phyloP scores from a whole-genome alignment of 2,329 filamentous ascomycete species.

The Ophiocordyceps unilateralis region DNA sequence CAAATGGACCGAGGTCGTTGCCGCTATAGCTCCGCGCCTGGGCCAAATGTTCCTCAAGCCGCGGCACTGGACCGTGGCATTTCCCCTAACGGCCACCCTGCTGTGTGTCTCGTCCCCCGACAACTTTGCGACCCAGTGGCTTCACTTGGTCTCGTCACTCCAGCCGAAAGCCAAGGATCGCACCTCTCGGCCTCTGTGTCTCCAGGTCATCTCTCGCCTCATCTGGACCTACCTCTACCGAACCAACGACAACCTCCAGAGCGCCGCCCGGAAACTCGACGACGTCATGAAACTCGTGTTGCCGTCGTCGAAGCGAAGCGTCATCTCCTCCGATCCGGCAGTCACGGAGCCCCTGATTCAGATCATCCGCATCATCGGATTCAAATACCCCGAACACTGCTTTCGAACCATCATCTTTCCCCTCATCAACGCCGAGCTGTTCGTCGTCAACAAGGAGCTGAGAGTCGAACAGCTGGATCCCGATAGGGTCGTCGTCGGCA shows the following conservation, averaged over 20 bases:
- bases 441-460: constrained; percentile 56
- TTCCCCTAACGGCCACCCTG: constrained; percentile 72
- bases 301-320: constrained; percentile 60
- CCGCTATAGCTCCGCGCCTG: constrained; percentile 60
- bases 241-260: constrained; percentile 51
- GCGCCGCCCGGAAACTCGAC: constrained; percentile 64
- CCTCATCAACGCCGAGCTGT: constrained; percentile 81
- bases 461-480: constrained; percentile 88
- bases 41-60: constrained; percentile 79
- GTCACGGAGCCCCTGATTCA: constrained; percentile 84
- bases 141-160: constrained; percentile 59
- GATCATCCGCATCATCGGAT: constrained; percentile 85
- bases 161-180: constrained; percentile 77
- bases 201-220: constrained; percentile 78
- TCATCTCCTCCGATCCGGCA: constrained; percentile 67
- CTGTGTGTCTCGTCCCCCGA: constrained; percentile 80
- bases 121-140: constrained; percentile 71
- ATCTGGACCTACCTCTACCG: constrained; percentile 93
- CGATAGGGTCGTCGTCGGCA: constrained; percentile 93
- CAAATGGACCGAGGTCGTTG: constrained; percentile 76
- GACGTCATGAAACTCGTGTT: constrained; percentile 77
- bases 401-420: constrained; percentile 90
- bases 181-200: constrained; percentile 55
- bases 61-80: constrained; percentile 78
- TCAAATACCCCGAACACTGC: constrained; percentile 83